A percentile compares a stretch with the other conserved stretches of the same genome.
Conservation (phyloP, 1,284 basidiomycete species). For the Polyporus tsugae region DNA sequence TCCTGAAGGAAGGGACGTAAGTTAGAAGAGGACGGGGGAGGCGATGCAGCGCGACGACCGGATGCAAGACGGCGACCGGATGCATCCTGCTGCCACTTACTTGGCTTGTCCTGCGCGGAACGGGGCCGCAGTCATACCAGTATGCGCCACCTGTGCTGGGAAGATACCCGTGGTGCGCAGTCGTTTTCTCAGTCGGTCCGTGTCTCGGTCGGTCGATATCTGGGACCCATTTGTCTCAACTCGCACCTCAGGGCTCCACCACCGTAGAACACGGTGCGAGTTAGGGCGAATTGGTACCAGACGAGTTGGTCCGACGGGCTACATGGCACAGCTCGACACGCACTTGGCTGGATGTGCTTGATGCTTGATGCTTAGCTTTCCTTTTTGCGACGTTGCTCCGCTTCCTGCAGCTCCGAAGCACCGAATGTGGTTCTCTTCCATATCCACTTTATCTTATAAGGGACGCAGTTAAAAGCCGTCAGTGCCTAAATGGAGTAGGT, state of each 20-base stretch:
- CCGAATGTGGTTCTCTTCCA: neutral
- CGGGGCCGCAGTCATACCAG: neutral
- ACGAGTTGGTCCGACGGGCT: neutral
- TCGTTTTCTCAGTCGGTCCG: neutral
- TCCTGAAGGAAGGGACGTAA: neutral
- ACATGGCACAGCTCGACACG: neutral
- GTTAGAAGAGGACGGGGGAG: neutral
- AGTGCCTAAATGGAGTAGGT: neutral
- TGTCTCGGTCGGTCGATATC: neutral
- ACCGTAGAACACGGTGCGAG: neutral
- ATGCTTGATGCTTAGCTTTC: neutral
- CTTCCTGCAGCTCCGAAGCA: neutral
- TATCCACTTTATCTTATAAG: neutral
- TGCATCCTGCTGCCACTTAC: neutral
- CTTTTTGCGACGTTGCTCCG: neutral
- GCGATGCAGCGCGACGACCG: conserved; percentile 2
- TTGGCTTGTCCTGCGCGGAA: neutral
- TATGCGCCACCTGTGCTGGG: neutral
- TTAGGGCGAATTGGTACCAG: no score
- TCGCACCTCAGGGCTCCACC: neutral
- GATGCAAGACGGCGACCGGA: neutral
- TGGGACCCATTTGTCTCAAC: neutral
- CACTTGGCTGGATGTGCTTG: neutral
- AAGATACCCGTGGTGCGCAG: neutral
- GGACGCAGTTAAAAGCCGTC: neutral